A percentile compares a stretch with the other conserved stretches of the same genome.
Conservation (phyloP, 2,329 filamentous ascomycete genomes). For the Scedosporium aurantiacum region DNA sequence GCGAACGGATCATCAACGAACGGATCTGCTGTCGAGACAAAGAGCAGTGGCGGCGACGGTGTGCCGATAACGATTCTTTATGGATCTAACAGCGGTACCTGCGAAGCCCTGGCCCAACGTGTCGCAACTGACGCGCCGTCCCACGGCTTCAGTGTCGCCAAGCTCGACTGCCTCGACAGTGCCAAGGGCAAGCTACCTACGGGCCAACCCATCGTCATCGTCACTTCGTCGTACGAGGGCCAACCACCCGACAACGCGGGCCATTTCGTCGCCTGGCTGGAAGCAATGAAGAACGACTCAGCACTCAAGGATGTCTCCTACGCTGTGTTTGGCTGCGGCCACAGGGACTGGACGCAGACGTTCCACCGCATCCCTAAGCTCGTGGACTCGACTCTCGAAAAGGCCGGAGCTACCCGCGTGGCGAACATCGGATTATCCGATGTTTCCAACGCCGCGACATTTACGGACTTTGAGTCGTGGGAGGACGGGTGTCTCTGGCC, state of each 20-base stretch:
- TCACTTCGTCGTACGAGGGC: conserved; percentile 65
- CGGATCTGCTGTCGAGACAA: background rate
- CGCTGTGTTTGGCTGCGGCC: conserved; percentile 57
- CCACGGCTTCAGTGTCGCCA: conserved; percentile 47
- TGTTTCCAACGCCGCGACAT: conserved; percentile 53
- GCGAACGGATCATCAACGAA: conserved; percentile 7
- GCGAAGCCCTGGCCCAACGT: conserved; percentile 55
- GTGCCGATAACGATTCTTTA: conserved; percentile 55
- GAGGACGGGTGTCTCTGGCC: conserved; percentile 45
- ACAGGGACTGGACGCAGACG: conserved; percentile 45
- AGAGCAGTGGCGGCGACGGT: conserved; percentile 11
- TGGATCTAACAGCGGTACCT: conserved; percentile 66
- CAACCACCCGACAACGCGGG: conserved; percentile 62
- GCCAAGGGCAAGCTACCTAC: conserved; percentile 50
- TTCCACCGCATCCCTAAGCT: conserved; percentile 58
- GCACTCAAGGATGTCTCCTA: conserved; percentile 48
- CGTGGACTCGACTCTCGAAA: conserved; percentile 41
- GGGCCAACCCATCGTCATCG: conserved; percentile 50
- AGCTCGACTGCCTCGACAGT: conserved; percentile 47
- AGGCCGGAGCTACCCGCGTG: conserved; percentile 23
- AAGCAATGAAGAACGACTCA: conserved; percentile 33
- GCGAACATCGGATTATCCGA: conserved; percentile 44
- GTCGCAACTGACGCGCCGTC: conserved; percentile 46
- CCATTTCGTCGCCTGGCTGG: conserved; percentile 58
- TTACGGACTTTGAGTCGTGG: conserved; percentile 57